phyloP scores from a whole-genome alignment of 768 basidiomycete genomes.

The Arthromyces matolae region DNA sequence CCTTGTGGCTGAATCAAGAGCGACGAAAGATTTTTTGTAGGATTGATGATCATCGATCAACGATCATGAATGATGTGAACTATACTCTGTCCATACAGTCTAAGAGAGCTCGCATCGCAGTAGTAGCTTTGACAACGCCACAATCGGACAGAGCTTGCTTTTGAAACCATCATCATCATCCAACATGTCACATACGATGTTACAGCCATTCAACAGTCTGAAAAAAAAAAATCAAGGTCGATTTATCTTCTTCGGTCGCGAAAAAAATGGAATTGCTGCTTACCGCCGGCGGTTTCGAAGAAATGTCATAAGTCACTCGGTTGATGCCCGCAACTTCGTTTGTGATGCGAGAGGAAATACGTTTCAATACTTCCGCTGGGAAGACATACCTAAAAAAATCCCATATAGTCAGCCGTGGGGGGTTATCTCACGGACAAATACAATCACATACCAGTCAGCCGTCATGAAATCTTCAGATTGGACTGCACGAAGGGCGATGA shows the following conservation, averaged over 20 bases:
- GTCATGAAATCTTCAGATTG: conserved; percentile 99
- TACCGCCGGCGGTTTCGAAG: conserved; percentile 93
- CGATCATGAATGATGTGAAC: no score
- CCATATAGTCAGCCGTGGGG: conserved; percentile 7
- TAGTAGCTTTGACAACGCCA: conserved; percentile 1
- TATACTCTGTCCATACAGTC: no score
- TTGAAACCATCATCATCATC: not conserved
- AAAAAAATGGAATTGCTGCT: conserved; percentile 23
- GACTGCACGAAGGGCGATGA: conserved; percentile 92
- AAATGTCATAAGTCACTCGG: conserved; percentile 93
- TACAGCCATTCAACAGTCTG: conserved; percentile 52
- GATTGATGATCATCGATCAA: no score
- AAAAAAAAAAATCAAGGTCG: conserved; percentile 7
- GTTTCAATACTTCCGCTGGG: conserved; percentile 82
- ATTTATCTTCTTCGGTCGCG: not conserved
- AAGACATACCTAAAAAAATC: conserved; percentile 78
- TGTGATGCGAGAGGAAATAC: conserved; percentile 94
- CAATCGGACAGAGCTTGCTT: not conserved
- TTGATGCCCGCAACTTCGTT: conserved; percentile 98
- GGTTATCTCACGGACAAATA: no score
- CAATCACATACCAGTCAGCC: conserved; percentile 81
- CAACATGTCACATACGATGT: no score
- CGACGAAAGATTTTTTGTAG: no score
- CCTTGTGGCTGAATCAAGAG: not conserved
- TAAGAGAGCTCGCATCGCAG: no score